Evolutionary conservation across 495 filamentous ascomycete species (phyloP).

Genomic region (Elaphomyces granulatus): DNA sequence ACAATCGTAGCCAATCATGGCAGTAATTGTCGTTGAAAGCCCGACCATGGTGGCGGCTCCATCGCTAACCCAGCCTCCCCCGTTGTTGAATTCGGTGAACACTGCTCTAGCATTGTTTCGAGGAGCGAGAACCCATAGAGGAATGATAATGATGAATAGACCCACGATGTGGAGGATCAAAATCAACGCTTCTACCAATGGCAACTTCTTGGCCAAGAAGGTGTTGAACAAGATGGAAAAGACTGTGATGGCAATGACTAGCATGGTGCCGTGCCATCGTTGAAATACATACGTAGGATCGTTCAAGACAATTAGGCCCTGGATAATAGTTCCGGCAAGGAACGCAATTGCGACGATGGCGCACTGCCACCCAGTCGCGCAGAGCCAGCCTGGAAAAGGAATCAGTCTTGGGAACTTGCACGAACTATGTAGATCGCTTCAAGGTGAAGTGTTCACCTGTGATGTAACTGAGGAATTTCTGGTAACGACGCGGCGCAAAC

Average conservation of each 20-base stretch:
- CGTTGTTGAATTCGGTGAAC: conserved; percentile 39
- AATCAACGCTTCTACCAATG: conserved; percentile 42
- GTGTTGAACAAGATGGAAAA: conserved; percentile 44
- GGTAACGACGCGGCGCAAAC: conserved; percentile 37
- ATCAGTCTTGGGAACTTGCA: too few relatives aligned
- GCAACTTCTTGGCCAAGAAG: conserved; percentile 35
- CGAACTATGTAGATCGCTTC: too few relatives aligned
- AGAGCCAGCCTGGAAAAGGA: conserved; percentile 39
- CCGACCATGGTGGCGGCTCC: conserved; percentile 42
- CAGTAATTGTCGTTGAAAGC: conserved; percentile 34
- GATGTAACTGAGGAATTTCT: conserved; percentile 45
- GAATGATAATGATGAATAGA: conserved; percentile 47
- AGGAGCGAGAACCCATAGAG: conserved; percentile 39
- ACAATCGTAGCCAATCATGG: conserved; percentile 42
- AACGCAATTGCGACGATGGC: conserved; percentile 39
- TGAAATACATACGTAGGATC: conserved; percentile 31
- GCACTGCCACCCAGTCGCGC: conserved; percentile 45
- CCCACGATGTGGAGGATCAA: conserved; percentile 46
- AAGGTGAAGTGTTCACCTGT: conserved; percentile 23
- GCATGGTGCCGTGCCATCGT: conserved; percentile 46
- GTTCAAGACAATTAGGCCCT: conserved; percentile 42
- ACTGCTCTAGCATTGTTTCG: conserved; percentile 31
- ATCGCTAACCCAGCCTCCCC: conserved; percentile 39
- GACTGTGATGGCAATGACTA: conserved; percentile 36
- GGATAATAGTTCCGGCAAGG: conserved; percentile 42